Conservation (phyloP, 805 yeast species). For the Metahyphopichia silvanorum region DNA sequence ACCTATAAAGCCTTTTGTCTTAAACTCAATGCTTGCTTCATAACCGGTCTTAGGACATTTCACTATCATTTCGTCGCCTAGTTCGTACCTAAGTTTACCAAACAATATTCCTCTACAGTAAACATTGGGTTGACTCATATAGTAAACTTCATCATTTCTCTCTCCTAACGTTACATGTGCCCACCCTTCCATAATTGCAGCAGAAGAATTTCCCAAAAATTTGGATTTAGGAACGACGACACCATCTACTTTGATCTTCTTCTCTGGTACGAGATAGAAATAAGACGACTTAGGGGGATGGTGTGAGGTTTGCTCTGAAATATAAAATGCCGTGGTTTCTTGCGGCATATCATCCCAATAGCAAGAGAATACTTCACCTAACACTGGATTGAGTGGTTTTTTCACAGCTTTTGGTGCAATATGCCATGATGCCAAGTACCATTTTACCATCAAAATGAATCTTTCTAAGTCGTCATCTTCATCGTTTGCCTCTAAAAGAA, state of each 20-base stretch:
- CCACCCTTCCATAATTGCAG: slow-evolving; percentile 93
- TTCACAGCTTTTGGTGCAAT: slow-evolving; percentile 98
- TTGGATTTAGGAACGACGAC: slow-evolving; percentile 80
- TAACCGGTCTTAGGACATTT: slow-evolving; percentile 57
- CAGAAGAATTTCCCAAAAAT: slow-evolving; percentile 93
- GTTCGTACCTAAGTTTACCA: slow-evolving; percentile 84
- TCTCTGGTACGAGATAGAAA: slow-evolving; percentile 81
- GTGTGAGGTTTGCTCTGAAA: slow-evolving; percentile 94
- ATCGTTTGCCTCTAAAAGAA: slow-evolving; percentile 65
- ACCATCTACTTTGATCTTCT: slow-evolving; percentile 84
- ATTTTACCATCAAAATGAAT: slow-evolving; percentile 70
- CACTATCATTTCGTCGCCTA: slow-evolving; percentile 88
- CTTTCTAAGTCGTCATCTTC: slow-evolving; percentile 60
- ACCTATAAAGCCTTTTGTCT: slow-evolving; percentile 89
- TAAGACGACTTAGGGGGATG: slow-evolving; percentile 98
- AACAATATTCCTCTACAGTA: slow-evolving; percentile 91
- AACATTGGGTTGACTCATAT: slow-evolving; percentile 91
- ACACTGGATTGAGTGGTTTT: slow-evolving; percentile 91
- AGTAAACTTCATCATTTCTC: slow-evolving; percentile 65
- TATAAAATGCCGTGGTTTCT: slow-evolving; percentile 68
- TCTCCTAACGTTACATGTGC: slow-evolving; percentile 70
- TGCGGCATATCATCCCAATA: slow-evolving; percentile 86
- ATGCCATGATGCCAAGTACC: slow-evolving; percentile 97
- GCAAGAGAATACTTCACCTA: slow-evolving; percentile 88
- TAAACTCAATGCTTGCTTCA: slow-evolving; percentile 84